These are phyloP conservation scores for Arthrobotrys iridis DNA, from an alignment of 2,329 filamentous ascomycete species.

Conservation along the genomic window DNA sequence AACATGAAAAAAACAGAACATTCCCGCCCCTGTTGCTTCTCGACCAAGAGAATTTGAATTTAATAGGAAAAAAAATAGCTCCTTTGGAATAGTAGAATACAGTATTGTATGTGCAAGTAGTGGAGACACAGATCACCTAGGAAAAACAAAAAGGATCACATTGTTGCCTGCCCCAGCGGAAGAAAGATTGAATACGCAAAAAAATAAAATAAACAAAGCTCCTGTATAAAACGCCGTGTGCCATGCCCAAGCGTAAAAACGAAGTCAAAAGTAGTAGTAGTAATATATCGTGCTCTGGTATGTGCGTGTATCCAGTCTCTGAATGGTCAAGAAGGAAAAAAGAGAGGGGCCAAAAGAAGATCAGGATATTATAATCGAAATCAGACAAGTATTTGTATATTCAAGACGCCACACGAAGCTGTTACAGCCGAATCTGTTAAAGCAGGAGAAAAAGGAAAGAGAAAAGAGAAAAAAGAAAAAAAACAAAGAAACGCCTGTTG, in stretches of 20 bases:
- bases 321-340: constrained; percentile 21
- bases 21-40: neutral
- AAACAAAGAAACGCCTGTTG: constrained; percentile 19
- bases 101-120: constrained; percentile 32
- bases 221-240: constrained; percentile 51
- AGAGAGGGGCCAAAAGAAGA: constrained; percentile 15
- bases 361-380: constrained; percentile 32
- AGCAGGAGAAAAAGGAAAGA: neutral
- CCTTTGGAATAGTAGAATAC: constrained; percentile 26
- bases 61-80: constrained; percentile 12
- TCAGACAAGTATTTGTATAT: constrained; percentile 11
- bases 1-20: constrained; percentile 1
- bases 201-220: constrained; percentile 21
- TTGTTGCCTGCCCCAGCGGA: constrained; percentile 33
- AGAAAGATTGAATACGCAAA: constrained; percentile 49
- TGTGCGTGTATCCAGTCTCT: constrained; percentile 44
- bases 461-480: neutral
- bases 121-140: neutral
- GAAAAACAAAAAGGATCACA: constrained; percentile 19
- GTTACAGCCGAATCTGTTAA: neutral
- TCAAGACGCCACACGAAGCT: neutral
- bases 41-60: constrained; percentile 16
- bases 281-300: constrained; percentile 36
- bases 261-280: neutral
- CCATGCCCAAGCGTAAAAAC: constrained; percentile 43